A percentile compares a stretch with the other conserved stretches of the same genome.
phyloP scores from a whole-genome alignment of 2,329 filamentous ascomycete genomes.

The Paraphaeosphaeria sporulosa region DNA sequence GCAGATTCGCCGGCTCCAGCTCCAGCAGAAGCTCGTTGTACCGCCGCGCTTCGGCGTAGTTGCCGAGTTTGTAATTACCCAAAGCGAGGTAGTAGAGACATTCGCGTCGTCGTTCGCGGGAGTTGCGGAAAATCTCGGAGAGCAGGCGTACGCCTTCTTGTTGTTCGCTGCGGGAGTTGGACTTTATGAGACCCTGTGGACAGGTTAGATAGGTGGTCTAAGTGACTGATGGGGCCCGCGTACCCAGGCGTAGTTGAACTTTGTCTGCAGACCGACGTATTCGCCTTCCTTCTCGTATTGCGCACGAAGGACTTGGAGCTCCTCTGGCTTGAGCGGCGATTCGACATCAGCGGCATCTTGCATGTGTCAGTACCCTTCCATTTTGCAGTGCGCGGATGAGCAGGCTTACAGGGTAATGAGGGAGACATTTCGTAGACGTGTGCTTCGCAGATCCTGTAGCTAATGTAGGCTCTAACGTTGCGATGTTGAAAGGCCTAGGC shows the following conservation, averaged over 20 bases:
- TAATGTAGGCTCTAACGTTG: conserved; percentile 5
- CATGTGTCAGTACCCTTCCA: conserved; percentile 29
- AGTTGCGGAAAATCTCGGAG: conserved; percentile 93
- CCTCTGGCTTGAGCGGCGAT: conserved; percentile 88
- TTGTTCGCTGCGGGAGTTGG: conserved; percentile 81
- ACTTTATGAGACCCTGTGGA: conserved; percentile 89
- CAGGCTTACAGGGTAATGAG: conserved; percentile 46
- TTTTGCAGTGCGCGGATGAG: background rate
- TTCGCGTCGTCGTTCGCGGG: conserved; percentile 91
- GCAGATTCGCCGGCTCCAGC: conserved; percentile 88
- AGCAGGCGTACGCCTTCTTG: conserved; percentile 93
- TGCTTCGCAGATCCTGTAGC: background rate
- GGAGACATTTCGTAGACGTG: conserved; percentile 37
- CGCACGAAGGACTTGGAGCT: conserved; percentile 88
- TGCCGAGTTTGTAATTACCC: conserved; percentile 97
- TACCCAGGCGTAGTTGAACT: conserved; percentile 99
- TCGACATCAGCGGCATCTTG: conserved; percentile 97
- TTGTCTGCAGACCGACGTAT: conserved; percentile 95
- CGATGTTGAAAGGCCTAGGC: conserved; percentile 14
- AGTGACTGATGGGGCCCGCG: conserved; percentile 26
- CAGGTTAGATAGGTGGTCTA: conserved; percentile 14
- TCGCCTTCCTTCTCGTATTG: conserved; percentile 98
- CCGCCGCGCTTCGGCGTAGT: conserved; percentile 91
- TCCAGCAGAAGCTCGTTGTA: conserved; percentile 95
- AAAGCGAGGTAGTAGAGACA: conserved; percentile 98